Conservation (phyloP, 257 asterid genomes). For the Solanum dulcamara region DNA sequence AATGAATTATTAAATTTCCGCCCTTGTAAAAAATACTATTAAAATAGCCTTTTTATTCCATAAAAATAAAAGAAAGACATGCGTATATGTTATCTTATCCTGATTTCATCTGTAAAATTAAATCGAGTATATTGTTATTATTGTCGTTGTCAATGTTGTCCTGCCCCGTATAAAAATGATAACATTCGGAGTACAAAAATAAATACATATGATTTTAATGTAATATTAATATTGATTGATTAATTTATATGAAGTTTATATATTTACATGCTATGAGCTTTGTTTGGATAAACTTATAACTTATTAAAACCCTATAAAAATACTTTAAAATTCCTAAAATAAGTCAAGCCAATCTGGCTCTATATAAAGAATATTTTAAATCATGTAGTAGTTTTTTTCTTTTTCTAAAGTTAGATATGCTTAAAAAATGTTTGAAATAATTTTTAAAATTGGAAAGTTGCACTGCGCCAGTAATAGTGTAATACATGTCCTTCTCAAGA, state of each 20-base stretch:
- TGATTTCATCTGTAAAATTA: rapidly evolving
- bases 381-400: not conserved
- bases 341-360: not conserved
- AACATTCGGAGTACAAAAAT: not conserved
- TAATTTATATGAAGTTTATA: no score
- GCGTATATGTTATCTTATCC: not conserved
- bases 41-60: not conserved
- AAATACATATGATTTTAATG: not conserved
- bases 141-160: not conserved
- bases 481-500: not conserved
- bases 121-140: rapidly evolving
- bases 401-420: not conserved
- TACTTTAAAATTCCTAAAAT: not conserved
- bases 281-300: not conserved
- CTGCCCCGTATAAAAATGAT: not conserved
- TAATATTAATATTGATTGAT: no score
- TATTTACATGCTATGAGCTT: not conserved
- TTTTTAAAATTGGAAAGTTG: not conserved
- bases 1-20: not conserved
- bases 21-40: not conserved
- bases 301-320: not conserved
- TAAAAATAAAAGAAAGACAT: not conserved
- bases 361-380: not conserved
- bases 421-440: not conserved
- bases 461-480: not conserved